Percentiles rank a stretch among this genome's conserved stretches.
phyloP scores from a whole-genome alignment of 495 filamentous ascomycete genomes.

The Xylaria longipes region DNA sequence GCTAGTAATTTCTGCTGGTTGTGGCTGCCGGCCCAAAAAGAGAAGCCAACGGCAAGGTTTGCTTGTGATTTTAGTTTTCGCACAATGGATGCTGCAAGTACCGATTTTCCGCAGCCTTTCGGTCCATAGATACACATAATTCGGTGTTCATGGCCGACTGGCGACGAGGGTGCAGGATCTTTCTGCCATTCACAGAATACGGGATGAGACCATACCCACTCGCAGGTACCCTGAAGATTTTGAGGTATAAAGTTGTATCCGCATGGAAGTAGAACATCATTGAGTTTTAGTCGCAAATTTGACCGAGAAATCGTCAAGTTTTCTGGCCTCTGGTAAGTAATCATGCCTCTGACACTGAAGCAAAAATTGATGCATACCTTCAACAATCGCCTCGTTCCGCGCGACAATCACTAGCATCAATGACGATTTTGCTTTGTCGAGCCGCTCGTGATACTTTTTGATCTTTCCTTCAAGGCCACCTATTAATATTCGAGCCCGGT shows the following conservation, averaged over 20 bases:
- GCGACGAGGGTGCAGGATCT: background rate
- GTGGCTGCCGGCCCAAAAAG: conserved; percentile 16
- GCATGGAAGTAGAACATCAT: conserved; percentile 9
- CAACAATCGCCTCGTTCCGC: conserved; percentile 13
- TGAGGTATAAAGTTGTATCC: conserved; percentile 15
- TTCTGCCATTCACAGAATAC: conserved; percentile 11
- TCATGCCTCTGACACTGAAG: background rate
- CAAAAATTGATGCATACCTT: background rate
- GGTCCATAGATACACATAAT: conserved; percentile 26
- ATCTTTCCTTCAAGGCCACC: conserved; percentile 8
- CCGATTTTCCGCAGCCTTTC: conserved; percentile 26
- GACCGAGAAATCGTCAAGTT: background rate
- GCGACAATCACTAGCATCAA: background rate
- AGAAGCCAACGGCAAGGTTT: conserved; percentile 9
- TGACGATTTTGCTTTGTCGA: conserved; percentile 7
- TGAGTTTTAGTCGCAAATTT: conserved; percentile 6
- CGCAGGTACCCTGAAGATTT: conserved; percentile 22
- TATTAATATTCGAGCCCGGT: conserved; percentile 8
- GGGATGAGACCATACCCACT: conserved; percentile 21
- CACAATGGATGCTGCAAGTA: conserved; percentile 15
- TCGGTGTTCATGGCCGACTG: background rate
- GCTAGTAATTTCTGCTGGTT: conserved; percentile 7
- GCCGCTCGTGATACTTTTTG: conserved; percentile 8
- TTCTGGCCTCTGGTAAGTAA: conserved; percentile 6
- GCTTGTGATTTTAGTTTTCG: conserved; percentile 1